Evolutionary conservation across 352 stramenopile genomes (phyloP), one percentile per base, ranked within the genome.

Genomic region (Globisporangium barbulae): DNA sequence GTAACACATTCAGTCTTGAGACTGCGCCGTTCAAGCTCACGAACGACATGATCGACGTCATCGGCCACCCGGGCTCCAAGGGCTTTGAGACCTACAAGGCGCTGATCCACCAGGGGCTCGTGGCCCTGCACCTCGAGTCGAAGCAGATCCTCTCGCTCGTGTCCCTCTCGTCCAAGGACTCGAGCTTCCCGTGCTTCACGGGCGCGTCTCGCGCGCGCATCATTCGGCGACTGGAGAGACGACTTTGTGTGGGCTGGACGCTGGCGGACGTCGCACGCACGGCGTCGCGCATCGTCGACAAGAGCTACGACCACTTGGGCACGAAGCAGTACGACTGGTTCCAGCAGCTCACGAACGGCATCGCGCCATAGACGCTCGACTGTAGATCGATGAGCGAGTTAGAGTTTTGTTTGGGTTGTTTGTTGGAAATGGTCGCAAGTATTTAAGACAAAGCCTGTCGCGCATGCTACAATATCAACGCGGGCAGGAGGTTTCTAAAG

Each of bases 11-110:
- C 65, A 97, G 82, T 49, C 85, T 99, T 42, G 97, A 99, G 76
- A 96, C 90, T 12, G 96, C 96, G 39, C 97, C 97, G 10, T 99
- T 99, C 86, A 99, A 99, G 72, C 82, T 99, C 6, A 99, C 96
- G 12, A 83, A 83, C n/a, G 97, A 99, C 50, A 98, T 99, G 79
- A 89, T 99, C 9, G 89, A 97, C 63, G 83, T 98, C 17, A 96
- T 99, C 77, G 91, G 85, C 35, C 91, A 90, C 6, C 63, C 67
- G 2, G 74, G 82, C 45, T 93, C 73, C 12, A 70, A 80, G 4
- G 88, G 81, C 3, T 97, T 98, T 72, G 89, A 91, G 35, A 83
- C 86, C 53, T 99, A 98, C 73, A 82, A 97, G 19, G 89, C 88
- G 53, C 71, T 97, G 28, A 91, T 99, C 63, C 92, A 84, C 61